These are phyloP conservation scores for Neonectria neomacrospora DNA, from an alignment of 2,329 filamentous ascomycete genomes.

Conservation along the genomic window DNA sequence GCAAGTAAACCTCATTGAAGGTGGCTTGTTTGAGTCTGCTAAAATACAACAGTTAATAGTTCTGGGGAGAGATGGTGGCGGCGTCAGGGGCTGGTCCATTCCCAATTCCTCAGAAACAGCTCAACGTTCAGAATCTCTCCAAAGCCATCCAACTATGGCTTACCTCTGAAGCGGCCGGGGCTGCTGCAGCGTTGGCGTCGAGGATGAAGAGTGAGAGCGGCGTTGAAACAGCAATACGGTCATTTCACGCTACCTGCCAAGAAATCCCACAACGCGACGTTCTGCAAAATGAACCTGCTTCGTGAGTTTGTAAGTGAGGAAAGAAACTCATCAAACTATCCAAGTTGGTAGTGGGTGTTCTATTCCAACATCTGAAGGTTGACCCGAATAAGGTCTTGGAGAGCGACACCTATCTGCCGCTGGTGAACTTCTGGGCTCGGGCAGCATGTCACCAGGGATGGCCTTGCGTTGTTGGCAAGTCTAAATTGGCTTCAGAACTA, in stretches of 20 bases:
- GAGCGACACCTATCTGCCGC: too few species aligned
- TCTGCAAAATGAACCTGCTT: slow-evolving; percentile 13
- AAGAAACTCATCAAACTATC: slow-evolving; percentile 27
- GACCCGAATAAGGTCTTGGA: slow-evolving; percentile 29
- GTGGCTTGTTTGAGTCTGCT: neutral
- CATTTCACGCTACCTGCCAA: slow-evolving; percentile 37
- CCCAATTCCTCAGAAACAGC: slow-evolving; percentile 27
- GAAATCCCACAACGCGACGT: slow-evolving; percentile 34
- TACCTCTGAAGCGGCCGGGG: slow-evolving; percentile 14
- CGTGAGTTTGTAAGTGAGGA: slow-evolving; percentile 24
- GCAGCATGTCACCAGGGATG: too few species aligned
- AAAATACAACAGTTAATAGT: slow-evolving; percentile 21
- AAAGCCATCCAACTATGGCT: slow-evolving; percentile 30
- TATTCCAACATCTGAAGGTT: slow-evolving; percentile 21
- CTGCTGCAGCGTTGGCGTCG: slow-evolving; percentile 19
- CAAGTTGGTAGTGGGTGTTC: slow-evolving; percentile 29
- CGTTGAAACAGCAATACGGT: slow-evolving; percentile 33
- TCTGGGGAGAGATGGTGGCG: slow-evolving; percentile 39
- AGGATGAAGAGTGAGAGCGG: slow-evolving; percentile 34
- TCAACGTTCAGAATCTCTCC: slow-evolving; percentile 23
- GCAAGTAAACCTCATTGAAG: slow-evolving; percentile 13
- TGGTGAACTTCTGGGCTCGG: too few species aligned
- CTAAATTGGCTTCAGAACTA: too few species aligned
- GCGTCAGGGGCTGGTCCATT: slow-evolving; percentile 30
- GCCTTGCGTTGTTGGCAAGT: too few species aligned